Evolutionary conservation across 768 basidiomycete species (phyloP).

Genomic region (Austroboletus festivus): DNA sequence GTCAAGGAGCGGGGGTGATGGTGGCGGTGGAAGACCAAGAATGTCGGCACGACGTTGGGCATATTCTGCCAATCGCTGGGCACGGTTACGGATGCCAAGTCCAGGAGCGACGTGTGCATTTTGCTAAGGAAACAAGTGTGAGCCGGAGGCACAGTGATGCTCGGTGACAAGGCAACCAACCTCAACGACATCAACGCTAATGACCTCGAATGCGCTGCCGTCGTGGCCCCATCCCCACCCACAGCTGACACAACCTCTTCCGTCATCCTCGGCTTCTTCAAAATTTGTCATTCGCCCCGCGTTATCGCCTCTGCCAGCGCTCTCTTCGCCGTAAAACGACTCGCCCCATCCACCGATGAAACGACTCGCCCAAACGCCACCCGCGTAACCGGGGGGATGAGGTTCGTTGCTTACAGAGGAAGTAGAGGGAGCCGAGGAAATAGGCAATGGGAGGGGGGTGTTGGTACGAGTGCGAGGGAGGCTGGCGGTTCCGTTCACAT

Average conservation of each 20-base stretch:
- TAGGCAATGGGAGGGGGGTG: slow-evolving; percentile 24
- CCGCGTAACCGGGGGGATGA: slow-evolving; percentile 24
- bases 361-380: slow-evolving; percentile 34
- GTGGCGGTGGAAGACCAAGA: slow-evolving; percentile 24
- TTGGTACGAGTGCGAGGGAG: slow-evolving; percentile 29
- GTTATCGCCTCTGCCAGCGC: slow-evolving; percentile 27
- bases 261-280: slow-evolving; percentile 52
- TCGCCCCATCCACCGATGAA: slow-evolving; percentile 44
- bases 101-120: slow-evolving; percentile 51
- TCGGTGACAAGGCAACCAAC: slow-evolving; percentile 37
- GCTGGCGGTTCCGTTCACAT: slow-evolving; percentile 30
- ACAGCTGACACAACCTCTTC: slow-evolving; percentile 58
- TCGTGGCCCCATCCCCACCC: slow-evolving; percentile 81
- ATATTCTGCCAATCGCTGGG: slow-evolving; percentile 68
- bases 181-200: slow-evolving; percentile 60
- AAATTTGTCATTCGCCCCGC: slow-evolving; percentile 26
- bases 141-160: slow-evolving; percentile 3
- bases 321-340: slow-evolving; percentile 31
- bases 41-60: slow-evolving; percentile 55
- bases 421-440: slow-evolving; percentile 21
- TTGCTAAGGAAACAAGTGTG: slow-evolving; percentile 34
- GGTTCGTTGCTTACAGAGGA: slow-evolving; percentile 28
- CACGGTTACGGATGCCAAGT: slow-evolving; percentile 57
- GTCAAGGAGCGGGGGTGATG: slow-evolving; percentile 30
- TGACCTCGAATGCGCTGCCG: slow-evolving; percentile 71